phyloP scores from a whole-genome alignment of 1,139 yeast genomes.

The Magnusiomyces sp. region DNA sequence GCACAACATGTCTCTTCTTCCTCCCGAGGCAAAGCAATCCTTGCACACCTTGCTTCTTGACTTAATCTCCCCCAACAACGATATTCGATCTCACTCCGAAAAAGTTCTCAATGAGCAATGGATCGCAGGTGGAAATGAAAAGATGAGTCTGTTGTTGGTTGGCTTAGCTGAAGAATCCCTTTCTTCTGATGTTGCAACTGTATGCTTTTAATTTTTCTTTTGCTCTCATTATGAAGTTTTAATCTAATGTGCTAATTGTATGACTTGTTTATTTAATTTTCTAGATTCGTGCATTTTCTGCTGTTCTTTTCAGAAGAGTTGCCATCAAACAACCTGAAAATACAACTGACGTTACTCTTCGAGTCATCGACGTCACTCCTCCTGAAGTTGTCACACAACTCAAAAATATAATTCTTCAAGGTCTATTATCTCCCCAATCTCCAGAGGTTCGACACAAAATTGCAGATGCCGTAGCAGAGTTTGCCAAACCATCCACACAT shows the following conservation, averaged over 20 bases:
- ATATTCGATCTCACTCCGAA: constrained; percentile 71
- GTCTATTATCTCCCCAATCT: constrained; percentile 56
- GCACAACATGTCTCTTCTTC: constrained; percentile 33
- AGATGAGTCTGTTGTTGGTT: constrained; percentile 59
- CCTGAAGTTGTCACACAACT: constrained; percentile 54
- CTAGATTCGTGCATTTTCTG: constrained; percentile 51
- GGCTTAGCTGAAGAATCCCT: constrained; percentile 80
- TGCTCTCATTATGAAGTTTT: background rate
- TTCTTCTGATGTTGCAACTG: constrained; percentile 45
- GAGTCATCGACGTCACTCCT: constrained; percentile 66
- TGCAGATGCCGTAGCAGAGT: constrained; percentile 90
- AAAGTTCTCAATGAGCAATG: constrained; percentile 63
- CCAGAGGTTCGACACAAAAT: constrained; percentile 79
- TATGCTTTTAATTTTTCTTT: constrained; percentile 24
- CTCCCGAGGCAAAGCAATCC: constrained; percentile 51
- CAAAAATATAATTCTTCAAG: constrained; percentile 57
- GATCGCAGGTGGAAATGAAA: constrained; percentile 40
- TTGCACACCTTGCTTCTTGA: constrained; percentile 55
- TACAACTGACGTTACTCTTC: constrained; percentile 53
- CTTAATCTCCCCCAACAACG: constrained; percentile 71
- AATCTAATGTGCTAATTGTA: background rate
- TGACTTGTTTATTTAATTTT: constrained; percentile 4
- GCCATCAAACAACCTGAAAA: constrained; percentile 70
- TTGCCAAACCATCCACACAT: constrained; percentile 40
- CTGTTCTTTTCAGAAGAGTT: constrained; percentile 82